Conservation (phyloP, 495 filamentous ascomycete species). For the Podospora anserina region DNA sequence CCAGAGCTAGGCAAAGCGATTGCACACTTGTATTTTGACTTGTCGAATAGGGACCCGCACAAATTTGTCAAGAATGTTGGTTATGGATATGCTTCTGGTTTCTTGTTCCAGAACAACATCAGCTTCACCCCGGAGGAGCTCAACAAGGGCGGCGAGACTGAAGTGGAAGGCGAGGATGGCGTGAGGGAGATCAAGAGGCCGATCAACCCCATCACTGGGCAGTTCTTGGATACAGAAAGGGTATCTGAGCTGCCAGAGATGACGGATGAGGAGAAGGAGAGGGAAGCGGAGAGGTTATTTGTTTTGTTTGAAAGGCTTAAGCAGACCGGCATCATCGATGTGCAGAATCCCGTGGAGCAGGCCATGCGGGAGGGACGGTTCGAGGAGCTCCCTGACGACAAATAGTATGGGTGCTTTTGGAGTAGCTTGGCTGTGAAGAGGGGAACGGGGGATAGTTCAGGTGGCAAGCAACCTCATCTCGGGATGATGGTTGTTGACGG, state of each 20-base stretch:
- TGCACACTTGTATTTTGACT: constrained; percentile 76
- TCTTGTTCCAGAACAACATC: constrained; percentile 64
- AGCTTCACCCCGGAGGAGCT: constrained; percentile 69
- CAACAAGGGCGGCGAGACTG: constrained; percentile 49
- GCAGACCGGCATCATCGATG: constrained; percentile 76
- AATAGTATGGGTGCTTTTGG: constrained; percentile 12
- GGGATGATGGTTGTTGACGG: too few species aligned
- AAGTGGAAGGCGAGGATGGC: neutral
- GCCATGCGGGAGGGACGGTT: constrained; percentile 76
- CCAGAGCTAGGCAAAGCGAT: constrained; percentile 72
- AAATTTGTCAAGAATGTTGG: constrained; percentile 78
- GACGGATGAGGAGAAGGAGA: constrained; percentile 87
- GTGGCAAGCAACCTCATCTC: neutral
- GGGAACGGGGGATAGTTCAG: neutral
- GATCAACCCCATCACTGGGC: constrained; percentile 89
- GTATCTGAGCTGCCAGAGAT: constrained; percentile 60
- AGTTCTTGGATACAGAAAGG: constrained; percentile 69
- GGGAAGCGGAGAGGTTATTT: constrained; percentile 89
- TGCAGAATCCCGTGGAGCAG: constrained; percentile 79
- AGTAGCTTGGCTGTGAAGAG: neutral
- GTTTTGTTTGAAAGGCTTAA: constrained; percentile 90
- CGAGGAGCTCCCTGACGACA: constrained; percentile 60
- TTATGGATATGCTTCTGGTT: constrained; percentile 89
- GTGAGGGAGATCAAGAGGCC: constrained; percentile 21
- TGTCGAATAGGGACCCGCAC: constrained; percentile 71